Evolutionary conservation across 2,329 filamentous ascomycete species (phyloP), one percentile per base, ranked within the genome.

Genomic region (Microdochium paspali): DNA sequence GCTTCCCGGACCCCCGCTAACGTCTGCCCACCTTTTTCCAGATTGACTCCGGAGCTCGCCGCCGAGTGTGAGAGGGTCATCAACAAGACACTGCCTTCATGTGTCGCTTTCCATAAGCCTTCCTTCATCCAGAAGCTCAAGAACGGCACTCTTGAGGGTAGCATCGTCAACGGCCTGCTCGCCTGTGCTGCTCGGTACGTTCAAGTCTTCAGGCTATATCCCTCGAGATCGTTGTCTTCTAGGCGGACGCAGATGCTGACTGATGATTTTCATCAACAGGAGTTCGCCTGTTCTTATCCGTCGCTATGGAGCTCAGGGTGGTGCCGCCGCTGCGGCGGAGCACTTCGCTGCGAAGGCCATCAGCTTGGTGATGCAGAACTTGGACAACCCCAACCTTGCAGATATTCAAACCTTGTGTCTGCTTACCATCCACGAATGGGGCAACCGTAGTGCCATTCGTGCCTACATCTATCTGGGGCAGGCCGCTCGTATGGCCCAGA

Each of bases 381-480:
- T 82, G 44, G 77, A 81, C 54, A 74, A 79, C 53, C 77, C 78
- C 23, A 76, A 70, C 51, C 71, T 82, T 35, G 74, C 76, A 48
- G 78, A 82, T 51, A 79, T 82, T 49, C 78, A 82, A 65, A 73
- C 77, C 44, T 66, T 81, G 25, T 80, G 78, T 62, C 68, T 82
- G 47, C 64, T 82, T 53, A 75, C 79, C 53, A 77, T 82, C 46
- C 78, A 82, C 54, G 78, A 82, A 63, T 82, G 78, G 78, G 78
- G 78, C 44, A 75, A 73, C 49, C 66, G 78, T 39, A 80, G 80
- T 59, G 78, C 78, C 31, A 76, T 82, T 25, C 76, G 78, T 18
- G 78, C 78, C 51, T 82, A 82, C 67, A 74, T 80, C 59, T 80
- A 80, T 58, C 69, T 82, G 23, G 78, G 78, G 52, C 77, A 81